Base-by-base conservation (phyloP, 2,329 filamentous ascomycete species). In the Verticillium longisporum region DNA sequence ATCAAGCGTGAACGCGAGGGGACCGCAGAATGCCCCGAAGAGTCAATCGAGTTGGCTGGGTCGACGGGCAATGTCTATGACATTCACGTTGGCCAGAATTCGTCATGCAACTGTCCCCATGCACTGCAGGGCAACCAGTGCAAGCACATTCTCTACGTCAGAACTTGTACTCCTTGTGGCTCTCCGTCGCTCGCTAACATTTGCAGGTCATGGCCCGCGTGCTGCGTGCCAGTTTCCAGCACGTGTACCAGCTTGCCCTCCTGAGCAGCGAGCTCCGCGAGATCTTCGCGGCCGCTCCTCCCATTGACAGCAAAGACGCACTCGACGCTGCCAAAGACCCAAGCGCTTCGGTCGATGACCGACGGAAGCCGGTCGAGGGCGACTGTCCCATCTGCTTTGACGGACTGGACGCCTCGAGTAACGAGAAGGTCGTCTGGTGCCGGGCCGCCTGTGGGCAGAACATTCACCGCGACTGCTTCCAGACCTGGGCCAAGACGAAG, bases 41-140 rank as follows among this genome's bases (percentile, higher is more conserved):
- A 89, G 68, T 73, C 70, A 1, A 75, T 89, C 56, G 77, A 84
- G 61, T 75, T 89, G 63, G 83, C 86, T 0, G 87, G 87, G 1
- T 83, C 83, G 10, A 89, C 85, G 1, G 87, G 86, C 15, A 89
- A 89, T 64, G 77, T 89, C 61, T 89, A 90, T 70, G 81, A 73
- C 0, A 79, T 89, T 36, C 73, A 73, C 37, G 80, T 89, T 59
- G 74, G 74, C 3, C 76, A 76, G n/a, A 67, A 77, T 18, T 82
- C 84, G 0, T 73, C 66, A 0, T 88, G 86, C 69, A 75, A 78
- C 57, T 88, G 86, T 63, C 84, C 84, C 1, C 79, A 87, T 61
- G 79, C 77, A 1, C 66, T 62, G 32, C 76, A 77, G 37, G 82
- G 83, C 0, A 78, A 83, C 36, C 83, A 87, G 63, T 88, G 87